Evolutionary conservation across 2,329 filamentous ascomycete species (phyloP).

Genomic region (Fusarium beomiforme): DNA sequence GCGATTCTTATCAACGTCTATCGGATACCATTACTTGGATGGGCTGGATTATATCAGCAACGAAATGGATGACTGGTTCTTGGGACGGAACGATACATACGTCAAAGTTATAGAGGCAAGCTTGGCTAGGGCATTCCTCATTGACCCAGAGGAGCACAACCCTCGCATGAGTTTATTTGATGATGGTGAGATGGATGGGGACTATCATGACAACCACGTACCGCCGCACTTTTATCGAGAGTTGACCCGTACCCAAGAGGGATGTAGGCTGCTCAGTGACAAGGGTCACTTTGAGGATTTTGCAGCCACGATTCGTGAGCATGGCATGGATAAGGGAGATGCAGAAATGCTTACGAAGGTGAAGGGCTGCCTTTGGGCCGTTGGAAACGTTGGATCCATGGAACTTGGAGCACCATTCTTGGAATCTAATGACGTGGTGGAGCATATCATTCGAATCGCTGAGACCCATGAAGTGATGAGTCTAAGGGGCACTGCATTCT

Average conservation of each 20-base stretch:
- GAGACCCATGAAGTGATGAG: constrained; percentile 91
- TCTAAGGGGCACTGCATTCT: constrained; percentile 94
- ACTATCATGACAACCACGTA: constrained; percentile 73
- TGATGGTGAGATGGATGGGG: constrained; percentile 65
- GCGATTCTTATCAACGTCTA: constrained; percentile 93
- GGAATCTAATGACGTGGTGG: constrained; percentile 88
- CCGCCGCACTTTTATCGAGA: constrained; percentile 99
- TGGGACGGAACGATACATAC: constrained; percentile 96
- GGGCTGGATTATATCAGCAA: constrained; percentile 98
- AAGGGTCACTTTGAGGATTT: constrained; percentile 99
- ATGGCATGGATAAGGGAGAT: constrained; percentile 86
- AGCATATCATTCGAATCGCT: constrained; percentile 87
- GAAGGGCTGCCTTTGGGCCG: constrained; percentile 96
- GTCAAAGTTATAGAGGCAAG: constrained; percentile 96
- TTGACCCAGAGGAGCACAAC: constrained; percentile 67
- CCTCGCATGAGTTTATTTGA: constrained; percentile 68
- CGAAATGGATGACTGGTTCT: constrained; percentile 99
- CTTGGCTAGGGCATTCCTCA: constrained; percentile 83
- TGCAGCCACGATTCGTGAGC: constrained; percentile 85
- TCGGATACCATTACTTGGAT: constrained; percentile 97
- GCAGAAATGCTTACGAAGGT: constrained; percentile 88
- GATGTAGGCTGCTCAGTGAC: constrained; percentile 86
- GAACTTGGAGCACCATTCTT: constrained; percentile 94
- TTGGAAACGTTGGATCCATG: constrained; percentile 98
- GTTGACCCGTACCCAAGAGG: constrained; percentile 89